Evolutionary conservation across 495 filamentous ascomycete species (phyloP), one percentile per base, ranked within the genome.

Genomic region (Penicillium robsamsonii): DNA sequence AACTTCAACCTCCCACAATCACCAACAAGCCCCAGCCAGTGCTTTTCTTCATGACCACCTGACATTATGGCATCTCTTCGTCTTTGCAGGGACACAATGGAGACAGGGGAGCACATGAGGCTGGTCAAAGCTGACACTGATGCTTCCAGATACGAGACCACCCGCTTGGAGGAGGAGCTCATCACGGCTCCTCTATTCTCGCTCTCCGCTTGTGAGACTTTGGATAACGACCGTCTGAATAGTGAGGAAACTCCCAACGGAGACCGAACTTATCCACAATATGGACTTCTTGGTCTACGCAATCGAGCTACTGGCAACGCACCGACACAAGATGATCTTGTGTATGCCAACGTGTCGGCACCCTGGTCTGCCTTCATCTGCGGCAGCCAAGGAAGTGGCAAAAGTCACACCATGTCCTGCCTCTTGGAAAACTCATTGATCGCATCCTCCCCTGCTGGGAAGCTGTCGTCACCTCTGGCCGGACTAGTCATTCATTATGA

Each of bases 361-460:
- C 61, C 61, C 2, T 64, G 38, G 53, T 87, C 84, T 24, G 78
- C 82, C 0, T 91, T 91, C 69, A 87, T 92, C 52, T 92, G 88
- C 57, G 88, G 88, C 1, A 80, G 78, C 35, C 88, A 91, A 62
- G 88, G 88, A 0, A 86, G 83, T 47, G 88, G 89, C 1, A 91
- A 90, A 70, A 86, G 81, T 33, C 85, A 90, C 57, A 89, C 85
- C 0, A 63, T 89, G 5, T 82, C 85, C 0, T 89, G 85, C 60
- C 68, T 92, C 13, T 68, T 90, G 7, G 86, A 89, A 63, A 85
- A 60, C 20, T 45, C 27, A 2, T 45, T 62, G 12, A 81, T 63
- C 78, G 71, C 29, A 68, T 84, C 2, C 56, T 78, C 12, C 37
- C 54, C 20, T 54, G 63, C 71, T 13, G 73, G 71, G 4, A 57